Evolutionary conservation across 2,329 filamentous ascomycete species (phyloP).

Genomic region (Stagonosporopsis cucurbitacearum): DNA sequence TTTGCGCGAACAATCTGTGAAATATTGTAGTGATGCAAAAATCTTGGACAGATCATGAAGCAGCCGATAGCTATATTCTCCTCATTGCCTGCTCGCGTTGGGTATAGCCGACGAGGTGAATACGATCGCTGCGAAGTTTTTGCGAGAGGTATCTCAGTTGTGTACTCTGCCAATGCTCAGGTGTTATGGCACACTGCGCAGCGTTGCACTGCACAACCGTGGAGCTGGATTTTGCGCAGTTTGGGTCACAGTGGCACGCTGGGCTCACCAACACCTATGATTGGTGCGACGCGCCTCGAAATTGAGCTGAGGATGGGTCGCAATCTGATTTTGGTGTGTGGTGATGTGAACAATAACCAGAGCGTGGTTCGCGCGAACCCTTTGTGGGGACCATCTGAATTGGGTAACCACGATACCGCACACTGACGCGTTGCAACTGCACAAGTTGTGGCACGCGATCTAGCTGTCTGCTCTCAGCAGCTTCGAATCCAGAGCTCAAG

Average conservation of each 20-base stretch:
- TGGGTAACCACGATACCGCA: not conserved
- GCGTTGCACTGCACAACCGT: constrained; percentile 10
- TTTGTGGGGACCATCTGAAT: not conserved
- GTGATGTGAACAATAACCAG: not conserved
- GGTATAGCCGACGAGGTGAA: not conserved
- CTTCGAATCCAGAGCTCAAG: not conserved
- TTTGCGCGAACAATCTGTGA: not conserved
- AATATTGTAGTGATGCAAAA: not conserved
- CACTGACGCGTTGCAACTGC: not conserved
- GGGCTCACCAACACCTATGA: not conserved
- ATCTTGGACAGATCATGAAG: not conserved
- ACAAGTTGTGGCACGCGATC: not conserved
- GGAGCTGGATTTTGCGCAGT: not conserved
- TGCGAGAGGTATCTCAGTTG: not conserved
- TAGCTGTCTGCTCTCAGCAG: not conserved
- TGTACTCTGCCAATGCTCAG: not conserved
- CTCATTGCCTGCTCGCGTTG: not conserved
- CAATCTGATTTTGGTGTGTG: not conserved
- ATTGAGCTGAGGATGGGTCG: not conserved
- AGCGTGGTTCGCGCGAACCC: not conserved
- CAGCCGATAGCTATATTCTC: not conserved
- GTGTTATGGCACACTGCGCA: not conserved
- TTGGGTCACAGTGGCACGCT: not conserved
- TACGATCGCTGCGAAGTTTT: not conserved
- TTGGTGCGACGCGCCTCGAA: not conserved